Evolutionary conservation across 192 early-diverging fungal genomes (phyloP), one percentile per base, ranked within the genome.

Genomic region (Hyaloraphidium curvatum): DNA sequence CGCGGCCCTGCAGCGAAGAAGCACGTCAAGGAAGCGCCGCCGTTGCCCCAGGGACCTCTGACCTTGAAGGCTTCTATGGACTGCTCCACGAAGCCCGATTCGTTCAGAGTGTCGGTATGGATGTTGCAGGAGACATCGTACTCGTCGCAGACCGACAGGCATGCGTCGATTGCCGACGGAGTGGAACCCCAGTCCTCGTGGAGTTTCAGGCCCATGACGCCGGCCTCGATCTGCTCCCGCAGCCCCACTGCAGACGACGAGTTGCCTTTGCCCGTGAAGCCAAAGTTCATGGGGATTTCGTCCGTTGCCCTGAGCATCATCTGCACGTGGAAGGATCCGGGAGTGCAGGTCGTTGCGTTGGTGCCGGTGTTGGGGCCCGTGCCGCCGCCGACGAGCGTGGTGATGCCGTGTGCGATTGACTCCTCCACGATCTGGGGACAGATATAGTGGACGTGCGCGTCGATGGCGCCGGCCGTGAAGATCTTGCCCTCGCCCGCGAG

Each of bases 151-250:
- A 89, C 79, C 0, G 64, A 50, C 55, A 97, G 66, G 56, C 90
- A 94, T 28, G 72, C 71, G 57, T 97, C 89, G 60, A 97, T 97
- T 4, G 86, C 87, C 27, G 83, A 76, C 1, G 93, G 93, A 1
- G 93, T 93, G 2, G 91, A 80, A 3, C 93, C 92, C 87, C 89
- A 92, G 68, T 94, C 91, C 67, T 94, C 91, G 68, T 94, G 91
- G 28, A 94, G 67, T 71, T 91, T 83, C 17, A 97, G 70, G 21
- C 93, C 93, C 7, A 92, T 57, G 5, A 79, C 83, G 52, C 93
- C 93, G 14, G 86, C 84, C 22, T 75, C 59, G 33, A 94, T 72
- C 56, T 94, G 90, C 51, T 90, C 89, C 30, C 71, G 67, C 25
- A 97, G 60, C 2, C 77, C 86, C 21, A 74, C 64, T 14, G 62